Evolutionary conservation across 345 rosid genomes (phyloP).

Genomic region (Boechera retrofracta): DNA sequence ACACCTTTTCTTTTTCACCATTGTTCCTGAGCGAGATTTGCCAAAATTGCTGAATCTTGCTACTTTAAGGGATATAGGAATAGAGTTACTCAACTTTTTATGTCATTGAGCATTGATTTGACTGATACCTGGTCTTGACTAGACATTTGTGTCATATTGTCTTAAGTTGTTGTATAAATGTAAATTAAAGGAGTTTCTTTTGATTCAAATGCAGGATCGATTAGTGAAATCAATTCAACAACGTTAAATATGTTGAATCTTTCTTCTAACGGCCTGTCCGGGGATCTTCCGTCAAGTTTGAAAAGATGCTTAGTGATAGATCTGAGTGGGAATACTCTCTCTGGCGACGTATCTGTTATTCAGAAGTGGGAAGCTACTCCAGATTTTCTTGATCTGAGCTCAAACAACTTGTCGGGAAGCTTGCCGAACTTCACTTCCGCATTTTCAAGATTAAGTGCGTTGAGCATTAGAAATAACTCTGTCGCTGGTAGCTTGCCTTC

Average conservation of each 20-base stretch:
- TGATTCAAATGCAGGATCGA: conserved; percentile 61
- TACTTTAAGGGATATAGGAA: background rate
- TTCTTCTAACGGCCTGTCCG: conserved; percentile 72
- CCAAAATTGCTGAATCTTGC: conserved; percentile 4
- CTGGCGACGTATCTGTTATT: conserved; percentile 63
- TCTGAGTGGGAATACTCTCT: conserved; percentile 75
- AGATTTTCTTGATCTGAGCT: conserved; percentile 81
- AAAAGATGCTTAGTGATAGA: conserved; percentile 58
- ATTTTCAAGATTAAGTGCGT: conserved; percentile 55
- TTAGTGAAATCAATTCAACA: conserved; percentile 63
- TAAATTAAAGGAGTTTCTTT: conserved; percentile 35
- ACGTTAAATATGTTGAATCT: conserved; percentile 72
- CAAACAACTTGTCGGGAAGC: conserved; percentile 76
- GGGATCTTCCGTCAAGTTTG: conserved; percentile 63
- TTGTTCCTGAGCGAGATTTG: background rate
- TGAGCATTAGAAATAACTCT: conserved; percentile 73
- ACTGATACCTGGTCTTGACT: conserved; percentile 3
- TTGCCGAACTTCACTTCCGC: conserved; percentile 64
- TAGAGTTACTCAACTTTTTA: background rate
- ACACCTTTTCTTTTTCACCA: background rate
- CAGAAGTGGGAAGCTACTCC: conserved; percentile 71
- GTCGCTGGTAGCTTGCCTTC: conserved; percentile 70
- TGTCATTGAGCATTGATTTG: conserved; percentile 34
- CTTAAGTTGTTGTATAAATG: conserved; percentile 15
- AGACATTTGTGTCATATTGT: conserved; percentile 25